A percentile compares a stretch with the other conserved stretches of the same genome.
Evolutionary conservation across 176 grass and related monocot genomes (phyloP).

Genomic region (Metroxylon sagu): DNA sequence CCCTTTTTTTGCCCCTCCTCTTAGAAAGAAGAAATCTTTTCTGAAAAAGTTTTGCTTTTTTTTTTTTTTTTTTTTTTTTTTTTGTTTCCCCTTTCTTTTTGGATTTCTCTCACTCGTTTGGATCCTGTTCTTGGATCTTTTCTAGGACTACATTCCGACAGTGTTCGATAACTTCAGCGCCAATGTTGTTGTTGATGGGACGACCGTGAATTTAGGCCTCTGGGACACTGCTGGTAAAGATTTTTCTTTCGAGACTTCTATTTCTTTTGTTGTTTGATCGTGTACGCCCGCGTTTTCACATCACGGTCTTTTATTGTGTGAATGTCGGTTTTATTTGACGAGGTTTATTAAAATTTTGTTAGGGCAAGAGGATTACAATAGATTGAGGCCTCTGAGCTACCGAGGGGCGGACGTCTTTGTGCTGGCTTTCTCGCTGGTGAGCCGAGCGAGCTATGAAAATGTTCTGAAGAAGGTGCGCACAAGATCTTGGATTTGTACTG

Average conservation of each 20-base stretch:
- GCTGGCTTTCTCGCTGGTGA: conserved; percentile 88
- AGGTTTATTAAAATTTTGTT: not conserved
- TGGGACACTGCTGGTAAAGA: conserved; percentile 80
- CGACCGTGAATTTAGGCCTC: conserved; percentile 83
- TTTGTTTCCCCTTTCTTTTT: not conserved
- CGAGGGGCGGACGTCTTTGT: conserved; percentile 86
- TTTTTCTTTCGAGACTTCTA: not conserved
- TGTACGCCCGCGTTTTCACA: too few relatives aligned
- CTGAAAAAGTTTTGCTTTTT: not conserved
- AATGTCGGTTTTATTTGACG: too few relatives aligned
- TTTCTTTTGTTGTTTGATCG: not conserved
- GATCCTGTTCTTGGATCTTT: not conserved
- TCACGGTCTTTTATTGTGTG: not conserved
- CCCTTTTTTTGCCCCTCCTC: not conserved
- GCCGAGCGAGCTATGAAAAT: conserved; percentile 90
- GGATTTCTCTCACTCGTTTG: too few relatives aligned
- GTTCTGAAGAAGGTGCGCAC: conserved; percentile 70
- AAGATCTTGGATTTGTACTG: not conserved
- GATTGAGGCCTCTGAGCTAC: conserved; percentile 81
- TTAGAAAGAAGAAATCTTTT: not conserved
- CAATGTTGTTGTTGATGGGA: conserved; percentile 76
- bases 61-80: not conserved
- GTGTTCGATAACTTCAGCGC: conserved; percentile 96
- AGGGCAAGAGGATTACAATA: conserved; percentile 97
- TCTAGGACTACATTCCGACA: conserved; percentile 82